Evolutionary conservation across 768 basidiomycete genomes (phyloP), one percentile per base, ranked within the genome.

Genomic region (Mycena polygramma): DNA sequence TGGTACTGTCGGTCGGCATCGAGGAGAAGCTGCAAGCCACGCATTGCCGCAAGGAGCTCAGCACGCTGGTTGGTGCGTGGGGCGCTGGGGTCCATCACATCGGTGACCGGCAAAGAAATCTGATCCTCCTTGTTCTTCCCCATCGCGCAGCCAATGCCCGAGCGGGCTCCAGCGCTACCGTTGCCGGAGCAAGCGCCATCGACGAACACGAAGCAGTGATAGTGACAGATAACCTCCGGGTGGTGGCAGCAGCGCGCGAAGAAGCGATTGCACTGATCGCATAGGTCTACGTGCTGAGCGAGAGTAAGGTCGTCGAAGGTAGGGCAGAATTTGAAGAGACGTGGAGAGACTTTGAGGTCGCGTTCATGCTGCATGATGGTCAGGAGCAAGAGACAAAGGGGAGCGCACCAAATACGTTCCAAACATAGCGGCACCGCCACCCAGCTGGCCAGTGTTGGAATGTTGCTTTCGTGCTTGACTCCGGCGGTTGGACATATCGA

Each of bases 171-270:
- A 1, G 48, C 46, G 10, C 35, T 57, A 1, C 81, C 79, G 52
- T 83, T 83, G 7, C 63, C 57, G 24, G 70, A 17, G 59, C 82
- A 83, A 8, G 81, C 73, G 8, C 83, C 83, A 45, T 82, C 82
- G 11, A 78, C 77, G 71, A 78, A 81, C n/a, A 76, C 78, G 36
- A 83, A n/a, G n/a, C 62, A 62, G 57, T 74, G 74, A 36, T 76
- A 60, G 54, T 79, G 79, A 57, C 80, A 80, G 24, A 59, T 35
- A 43, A 3, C 10, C 17, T 53, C 26, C 0, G 36, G 54, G 45
- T 39, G 57, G 5, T 61, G 46, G 46, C 69, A 71, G 59, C 64
- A 66, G 10, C n/a, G n/a, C 9, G 64, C 69, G 20, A 49, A 62
- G 59, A 66, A 71, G 2, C 57, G 10, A 8, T 6, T 30, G 43